Percentiles rank a stretch among this genome's conserved stretches.
Evolutionary conservation across 805 yeast genomes (phyloP).

Genomic region (Saccharomyces eubayanus): DNA sequence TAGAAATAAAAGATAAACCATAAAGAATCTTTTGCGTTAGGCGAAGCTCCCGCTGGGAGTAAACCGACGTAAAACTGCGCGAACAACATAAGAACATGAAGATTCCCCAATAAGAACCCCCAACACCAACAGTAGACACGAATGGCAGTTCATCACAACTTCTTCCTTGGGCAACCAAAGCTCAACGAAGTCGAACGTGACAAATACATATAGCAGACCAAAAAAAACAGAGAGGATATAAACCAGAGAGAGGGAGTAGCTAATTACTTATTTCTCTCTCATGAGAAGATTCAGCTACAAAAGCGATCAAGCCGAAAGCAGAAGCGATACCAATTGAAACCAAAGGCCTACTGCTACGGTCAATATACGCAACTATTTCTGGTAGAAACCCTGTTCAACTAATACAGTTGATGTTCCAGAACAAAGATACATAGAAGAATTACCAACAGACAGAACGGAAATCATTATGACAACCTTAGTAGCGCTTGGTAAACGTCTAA

Average conservation of each 20-base stretch:
- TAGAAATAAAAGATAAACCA: conserved; percentile 56
- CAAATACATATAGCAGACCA: conserved; percentile 55
- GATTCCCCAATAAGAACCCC: conserved; percentile 62
- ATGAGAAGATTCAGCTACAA: conserved; percentile 45
- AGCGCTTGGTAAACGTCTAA: conserved; percentile 53
- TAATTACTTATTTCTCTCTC: conserved; percentile 53
- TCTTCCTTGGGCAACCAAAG: conserved; percentile 58
- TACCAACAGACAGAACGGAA: conserved; percentile 63
- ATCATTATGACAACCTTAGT: conserved; percentile 62
- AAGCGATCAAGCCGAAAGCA: conserved; percentile 49
- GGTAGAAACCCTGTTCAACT: conserved; percentile 58
- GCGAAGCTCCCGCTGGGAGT: conserved; percentile 50
- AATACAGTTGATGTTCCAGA: conserved; percentile 59
- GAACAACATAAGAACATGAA: conserved; percentile 44
- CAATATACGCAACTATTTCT: conserved; percentile 48
- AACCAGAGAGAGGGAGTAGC: conserved; percentile 57
- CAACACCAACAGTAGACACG: conserved; percentile 57
- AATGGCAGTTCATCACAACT: conserved; percentile 59
- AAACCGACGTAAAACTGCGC: conserved; percentile 82
- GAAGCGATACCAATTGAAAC: conserved; percentile 45
- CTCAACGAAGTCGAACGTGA: conserved; percentile 58
- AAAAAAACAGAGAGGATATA: conserved; percentile 52
- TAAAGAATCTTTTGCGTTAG: conserved; percentile 55
- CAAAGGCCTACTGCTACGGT: conserved; percentile 60
- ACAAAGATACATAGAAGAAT: conserved; percentile 61